Base-by-base conservation (phyloP, 164 flowering plant species). In the Magnolia officinalis region DNA sequence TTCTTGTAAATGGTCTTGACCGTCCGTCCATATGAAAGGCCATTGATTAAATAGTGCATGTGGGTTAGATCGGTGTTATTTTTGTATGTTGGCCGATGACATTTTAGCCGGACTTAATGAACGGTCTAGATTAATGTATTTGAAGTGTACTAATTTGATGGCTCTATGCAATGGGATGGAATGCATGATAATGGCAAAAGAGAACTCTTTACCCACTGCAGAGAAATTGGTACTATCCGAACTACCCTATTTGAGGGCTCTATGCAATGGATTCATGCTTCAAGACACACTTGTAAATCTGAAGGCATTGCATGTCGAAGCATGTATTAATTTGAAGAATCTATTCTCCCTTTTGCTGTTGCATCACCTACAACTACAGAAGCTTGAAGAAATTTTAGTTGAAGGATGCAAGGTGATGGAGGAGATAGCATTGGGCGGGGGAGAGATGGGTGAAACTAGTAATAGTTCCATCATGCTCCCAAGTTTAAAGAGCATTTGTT, bases 351-450 rank as follows among this genome's bases (percentile, higher is more conserved):
- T 52, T 8, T 8, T 6, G 26, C 23, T 67, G 63, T 67, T 75
- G 1, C 2, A 5, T 26, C 29, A 26, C 1, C 2, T 26, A 24
- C 1, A 67, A 2, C 63, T 75, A 6, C 64, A 29, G 23, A 75
- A 51, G 61, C 77, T 75, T 66, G 72, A 75, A 19, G 6, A 52
- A 1, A 26, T 67, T 50, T 52, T 21, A 67, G 63, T 75, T 16
- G 9, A n/a, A 2, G 21, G 49, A 24, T 65, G 76, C 18, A 4
- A 51, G n/a, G 9, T 18, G 23, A 65, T 74, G 63, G 76, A 37
- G 70, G 66, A 55, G 74, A 19, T 72, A 24, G 66, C 21, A 55
- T 31, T 13, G 29, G 29, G 29, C 18, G 74, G 6, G 10, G 74
- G 26, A 4, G 49, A 55, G 23, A 14, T 19, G 13, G 29, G 63